Base-by-base conservation (phyloP, 2,329 filamentous ascomycete genomes). In the Exophiala phaeomuriformis region DNA sequence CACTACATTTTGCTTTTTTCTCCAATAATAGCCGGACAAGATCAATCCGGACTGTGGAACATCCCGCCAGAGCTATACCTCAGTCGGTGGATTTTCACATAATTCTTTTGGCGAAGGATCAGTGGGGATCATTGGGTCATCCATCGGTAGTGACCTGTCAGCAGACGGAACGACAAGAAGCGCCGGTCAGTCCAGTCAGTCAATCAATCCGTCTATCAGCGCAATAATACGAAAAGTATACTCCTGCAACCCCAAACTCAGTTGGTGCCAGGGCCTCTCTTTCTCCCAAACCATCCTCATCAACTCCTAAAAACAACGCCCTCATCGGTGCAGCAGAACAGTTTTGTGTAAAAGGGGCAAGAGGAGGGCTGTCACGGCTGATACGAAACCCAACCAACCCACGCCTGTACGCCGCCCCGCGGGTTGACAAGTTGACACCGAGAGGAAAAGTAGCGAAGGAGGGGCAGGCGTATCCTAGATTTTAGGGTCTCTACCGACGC, bases 361-460 rank as follows among this genome's bases (percentile, higher is more conserved):
- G 30, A 30, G 8, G 33, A 47, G 44, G 27, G 41, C 12, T 27
- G 28, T 27, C 39, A 28, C 12, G 12, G 39, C 39, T 27, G 46
- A 49, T 36, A 44, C 45, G 19, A 42, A 55, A 52, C 37, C 42
- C 29, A 32, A 31, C 42, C 42, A 32, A 50, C 40, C 47, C 47
- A 50, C 37, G 36, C 39, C 9, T 50, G 39, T 42, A 42, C 47
- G 39, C 5, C 47, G 29, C 28, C 37, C 27, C 39, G 37, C 47
- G 39, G 39, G 47, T 43, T 43, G 47, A 43, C 47, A 42, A 50
- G n/a, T 28, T 33, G 47, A 43, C 47, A 33, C 7, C 47, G 7
- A 31, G 27, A 43, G 40, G 9, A 32, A 4, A 27, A 9, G 39
- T n/a, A 36, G 44, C 12, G 12, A 28, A 29, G 9, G 31, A 32